Percentiles rank a stretch among this genome's conserved stretches.
Evolutionary conservation across 192 early-diverging fungal species (phyloP).

Genomic region (Rhizophagus clarus): DNA sequence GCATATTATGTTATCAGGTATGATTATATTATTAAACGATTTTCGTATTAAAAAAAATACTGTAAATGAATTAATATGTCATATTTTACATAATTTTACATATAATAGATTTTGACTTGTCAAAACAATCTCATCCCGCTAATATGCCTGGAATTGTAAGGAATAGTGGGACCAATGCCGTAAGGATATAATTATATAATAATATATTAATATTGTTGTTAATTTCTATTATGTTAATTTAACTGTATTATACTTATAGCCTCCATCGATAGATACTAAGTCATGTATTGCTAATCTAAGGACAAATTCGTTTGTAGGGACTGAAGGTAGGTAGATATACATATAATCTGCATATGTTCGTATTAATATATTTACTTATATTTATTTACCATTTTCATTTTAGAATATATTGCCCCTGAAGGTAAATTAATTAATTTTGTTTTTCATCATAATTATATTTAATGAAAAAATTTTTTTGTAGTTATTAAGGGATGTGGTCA

Average conservation of each 20-base stretch:
- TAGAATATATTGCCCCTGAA: conserved; percentile 98
- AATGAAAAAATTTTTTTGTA: conserved; percentile 1
- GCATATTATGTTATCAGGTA: conserved; percentile 86
- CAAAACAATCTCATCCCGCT: conserved; percentile 87
- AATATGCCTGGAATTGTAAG: conserved; percentile 73
- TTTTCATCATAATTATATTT: too few species aligned
- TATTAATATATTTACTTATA: not conserved
- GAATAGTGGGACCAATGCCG: conserved; percentile 55
- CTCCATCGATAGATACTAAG: conserved; percentile 84
- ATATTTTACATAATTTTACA: too few species aligned
- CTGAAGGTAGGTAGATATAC: conserved; percentile 64
- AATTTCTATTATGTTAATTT: not conserved
- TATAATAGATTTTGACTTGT: conserved; percentile 89
- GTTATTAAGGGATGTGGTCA: conserved; percentile 96
- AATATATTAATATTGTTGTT: not conserved
- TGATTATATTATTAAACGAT: not conserved
- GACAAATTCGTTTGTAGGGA: conserved; percentile 98
- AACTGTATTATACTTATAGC: conserved; percentile 36
- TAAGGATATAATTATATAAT: conserved; percentile 36
- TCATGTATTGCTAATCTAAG: conserved; percentile 82
- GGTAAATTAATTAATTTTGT: conserved; percentile 5
- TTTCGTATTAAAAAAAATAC: not conserved
- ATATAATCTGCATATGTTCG: not conserved
- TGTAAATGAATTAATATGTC: not conserved
- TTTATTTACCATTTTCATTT: not conserved